Evolutionary conservation across 495 filamentous ascomycete species (phyloP).

Genomic region (Massariosphaeria phaeospora): DNA sequence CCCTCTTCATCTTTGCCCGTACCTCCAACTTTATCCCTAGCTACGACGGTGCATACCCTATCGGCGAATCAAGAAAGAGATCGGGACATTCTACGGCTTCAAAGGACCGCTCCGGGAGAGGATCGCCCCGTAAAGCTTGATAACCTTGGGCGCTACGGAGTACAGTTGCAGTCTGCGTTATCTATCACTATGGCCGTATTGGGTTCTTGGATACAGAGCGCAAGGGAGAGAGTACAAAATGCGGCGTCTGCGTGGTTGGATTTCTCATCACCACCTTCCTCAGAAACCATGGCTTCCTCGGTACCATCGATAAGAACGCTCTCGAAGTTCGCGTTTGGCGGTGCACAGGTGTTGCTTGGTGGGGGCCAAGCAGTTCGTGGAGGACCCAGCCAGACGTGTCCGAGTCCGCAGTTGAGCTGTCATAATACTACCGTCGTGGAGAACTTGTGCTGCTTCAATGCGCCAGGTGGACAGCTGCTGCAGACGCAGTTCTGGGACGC

Average conservation of each 20-base stretch:
- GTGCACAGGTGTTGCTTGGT: constrained; percentile 30
- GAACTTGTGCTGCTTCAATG: constrained; percentile 70
- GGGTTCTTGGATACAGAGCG: background rate
- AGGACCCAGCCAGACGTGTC: constrained; percentile 38
- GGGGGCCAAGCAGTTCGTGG: constrained; percentile 21
- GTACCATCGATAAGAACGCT: constrained; percentile 28
- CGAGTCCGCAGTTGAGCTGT: constrained; percentile 54
- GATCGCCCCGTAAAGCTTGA: constrained; percentile 26
- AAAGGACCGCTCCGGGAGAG: constrained; percentile 8
- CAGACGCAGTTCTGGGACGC: constrained; percentile 88
- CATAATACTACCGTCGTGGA: constrained; percentile 51
- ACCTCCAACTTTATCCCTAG: constrained; percentile 21
- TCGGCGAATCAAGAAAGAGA: constrained; percentile 10
- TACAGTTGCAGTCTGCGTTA: background rate
- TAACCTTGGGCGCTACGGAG: background rate
- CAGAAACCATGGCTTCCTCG: constrained; percentile 16
- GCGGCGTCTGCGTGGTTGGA: constrained; percentile 6
- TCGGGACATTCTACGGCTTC: constrained; percentile 1
- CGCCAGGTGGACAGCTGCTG: constrained; percentile 67
- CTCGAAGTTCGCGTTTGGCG: constrained; percentile 30
- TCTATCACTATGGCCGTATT: background rate
- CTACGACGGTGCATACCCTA: background rate
- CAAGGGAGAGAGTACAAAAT: constrained; percentile 16
- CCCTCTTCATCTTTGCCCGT: constrained; percentile 7
- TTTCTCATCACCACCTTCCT: background rate